Conservation (phyloP, 768 basidiomycete species). For the Agrocybe pediades region DNA sequence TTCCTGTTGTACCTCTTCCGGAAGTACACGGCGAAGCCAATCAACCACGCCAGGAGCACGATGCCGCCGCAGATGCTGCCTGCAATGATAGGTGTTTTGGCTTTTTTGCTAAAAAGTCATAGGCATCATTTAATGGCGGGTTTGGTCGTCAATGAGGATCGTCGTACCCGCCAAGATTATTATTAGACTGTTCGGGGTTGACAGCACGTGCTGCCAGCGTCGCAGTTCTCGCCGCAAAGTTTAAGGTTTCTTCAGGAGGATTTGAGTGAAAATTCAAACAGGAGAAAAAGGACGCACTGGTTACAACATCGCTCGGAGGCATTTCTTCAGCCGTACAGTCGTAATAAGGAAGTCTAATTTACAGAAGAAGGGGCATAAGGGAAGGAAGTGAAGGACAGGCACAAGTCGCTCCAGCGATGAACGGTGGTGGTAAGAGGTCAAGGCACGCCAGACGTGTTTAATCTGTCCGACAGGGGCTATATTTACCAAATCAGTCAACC, state of each 20-base stretch:
- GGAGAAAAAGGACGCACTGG: not conserved
- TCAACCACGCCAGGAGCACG: slow-evolving; percentile 52
- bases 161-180: slow-evolving; percentile 38
- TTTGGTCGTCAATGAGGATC: not conserved
- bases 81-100: slow-evolving; percentile 62
- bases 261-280: not conserved
- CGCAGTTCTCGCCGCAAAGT: slow-evolving; percentile 10
- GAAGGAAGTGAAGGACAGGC: not conserved
- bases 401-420: not conserved
- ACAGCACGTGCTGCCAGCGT: slow-evolving; percentile 22
- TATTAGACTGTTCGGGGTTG: slow-evolving; percentile 39
- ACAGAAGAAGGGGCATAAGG: not conserved
- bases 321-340: not conserved
- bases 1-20: slow-evolving; percentile 52
- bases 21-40: slow-evolving; percentile 61
- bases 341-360: not conserved
- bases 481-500: not conserved
- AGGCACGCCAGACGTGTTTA: not conserved
- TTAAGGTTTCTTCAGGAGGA: not conserved
- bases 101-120: slow-evolving; percentile 41
- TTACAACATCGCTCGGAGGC: not conserved
- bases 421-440: not conserved
- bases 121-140: not conserved
- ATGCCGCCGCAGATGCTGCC: slow-evolving; percentile 57
- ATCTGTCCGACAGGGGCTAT: not conserved